phyloP scores from a whole-genome alignment of 2,329 filamentous ascomycete genomes.

The Microdochium trichocladiopsis region DNA sequence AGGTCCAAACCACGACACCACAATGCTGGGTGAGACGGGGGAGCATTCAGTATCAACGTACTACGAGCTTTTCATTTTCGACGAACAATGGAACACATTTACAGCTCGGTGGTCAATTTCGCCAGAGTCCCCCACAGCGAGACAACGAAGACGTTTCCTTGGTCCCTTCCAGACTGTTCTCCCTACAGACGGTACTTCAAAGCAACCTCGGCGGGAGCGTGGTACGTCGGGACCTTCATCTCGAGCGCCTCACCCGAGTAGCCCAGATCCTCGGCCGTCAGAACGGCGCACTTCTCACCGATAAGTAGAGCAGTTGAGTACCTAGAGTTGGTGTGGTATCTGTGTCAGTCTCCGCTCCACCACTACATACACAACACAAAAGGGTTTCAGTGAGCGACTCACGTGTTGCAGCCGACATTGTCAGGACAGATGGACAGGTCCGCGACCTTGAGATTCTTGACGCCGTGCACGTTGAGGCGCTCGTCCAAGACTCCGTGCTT shows the following conservation, averaged over 20 bases:
- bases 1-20: no score
- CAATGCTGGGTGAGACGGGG: no score
- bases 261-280: conserved; percentile 66
- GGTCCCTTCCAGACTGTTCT: no score
- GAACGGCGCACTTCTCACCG: conserved; percentile 65
- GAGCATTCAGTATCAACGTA: no score
- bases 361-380: no score
- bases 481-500: conserved; percentile 74
- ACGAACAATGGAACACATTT: no score
- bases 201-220: conserved; percentile 43
- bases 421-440: conserved; percentile 72
- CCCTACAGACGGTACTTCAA: conserved; percentile 33
- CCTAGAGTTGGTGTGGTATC: conserved; percentile 22
- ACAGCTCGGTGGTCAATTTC: no score
- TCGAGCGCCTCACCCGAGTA: conserved; percentile 67
- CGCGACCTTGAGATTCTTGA: conserved; percentile 70
- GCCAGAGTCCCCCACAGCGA: no score
- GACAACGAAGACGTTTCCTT: no score
- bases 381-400: conserved; percentile 24
- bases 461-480: conserved; percentile 70
- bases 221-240: conserved; percentile 66
- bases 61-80: no score
- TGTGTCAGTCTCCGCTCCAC: no score
- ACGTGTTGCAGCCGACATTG: conserved; percentile 67
- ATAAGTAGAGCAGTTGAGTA: conserved; percentile 67